Percentiles rank a stretch among this genome's conserved stretches.
Evolutionary conservation across 805 yeast species (phyloP).

Genomic region (Suhomyces faveliae): DNA sequence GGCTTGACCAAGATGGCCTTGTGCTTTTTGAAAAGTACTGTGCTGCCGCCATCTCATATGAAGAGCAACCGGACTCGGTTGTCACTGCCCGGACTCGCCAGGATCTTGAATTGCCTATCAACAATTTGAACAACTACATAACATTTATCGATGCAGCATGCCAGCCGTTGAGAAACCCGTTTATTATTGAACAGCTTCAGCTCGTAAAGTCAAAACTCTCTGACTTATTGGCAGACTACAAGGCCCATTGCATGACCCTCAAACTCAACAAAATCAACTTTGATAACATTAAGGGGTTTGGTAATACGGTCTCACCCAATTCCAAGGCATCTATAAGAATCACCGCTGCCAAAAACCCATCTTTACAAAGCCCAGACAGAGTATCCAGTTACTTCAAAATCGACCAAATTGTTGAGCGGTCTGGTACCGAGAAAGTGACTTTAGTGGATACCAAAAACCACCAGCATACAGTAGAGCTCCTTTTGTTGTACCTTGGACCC

Average conservation of each 20-base stretch:
- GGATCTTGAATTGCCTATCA: conserved; percentile 24
- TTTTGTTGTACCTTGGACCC: conserved; percentile 29
- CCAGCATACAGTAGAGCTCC: conserved; percentile 25
- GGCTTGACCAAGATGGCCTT: conserved; percentile 38
- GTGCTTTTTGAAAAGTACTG: conserved; percentile 34
- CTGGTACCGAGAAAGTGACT: conserved; percentile 22
- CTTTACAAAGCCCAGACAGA: conserved; percentile 4
- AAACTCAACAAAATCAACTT: conserved; percentile 34
- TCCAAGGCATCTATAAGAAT: background rate
- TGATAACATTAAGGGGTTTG: conserved; percentile 32
- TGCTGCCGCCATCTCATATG: conserved; percentile 10
- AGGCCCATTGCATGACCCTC: conserved; percentile 13
- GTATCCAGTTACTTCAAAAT: conserved; percentile 41
- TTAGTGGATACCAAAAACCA: conserved; percentile 12
- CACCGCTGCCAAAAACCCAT: conserved; percentile 5
- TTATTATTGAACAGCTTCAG: conserved; percentile 32
- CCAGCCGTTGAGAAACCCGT: conserved; percentile 35
- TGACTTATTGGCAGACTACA: conserved; percentile 16
- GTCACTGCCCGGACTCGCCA: background rate
- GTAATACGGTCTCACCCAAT: conserved; percentile 9
- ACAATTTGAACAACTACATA: conserved; percentile 30
- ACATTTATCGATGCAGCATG: conserved; percentile 25
- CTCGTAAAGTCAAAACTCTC: conserved; percentile 14
- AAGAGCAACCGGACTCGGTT: conserved; percentile 18
- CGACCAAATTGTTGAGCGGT: conserved; percentile 36